phyloP scores from a whole-genome alignment of 148 eudicot genomes.

The Cornus florida region DNA sequence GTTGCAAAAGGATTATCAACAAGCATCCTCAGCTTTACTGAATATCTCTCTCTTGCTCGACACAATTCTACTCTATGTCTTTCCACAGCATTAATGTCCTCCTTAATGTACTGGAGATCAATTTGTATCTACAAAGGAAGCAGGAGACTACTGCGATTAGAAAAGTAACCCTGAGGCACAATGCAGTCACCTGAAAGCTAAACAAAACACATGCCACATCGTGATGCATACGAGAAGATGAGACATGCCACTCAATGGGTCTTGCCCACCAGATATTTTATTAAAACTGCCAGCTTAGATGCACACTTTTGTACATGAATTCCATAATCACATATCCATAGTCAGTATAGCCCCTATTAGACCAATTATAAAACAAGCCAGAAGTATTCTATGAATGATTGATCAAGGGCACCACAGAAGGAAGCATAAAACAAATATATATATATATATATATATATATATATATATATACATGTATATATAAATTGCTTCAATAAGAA shows the following conservation, averaged over 20 bases:
- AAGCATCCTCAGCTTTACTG: slow-evolving; percentile 46
- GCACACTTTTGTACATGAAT: not conserved
- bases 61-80: slow-evolving; percentile 48
- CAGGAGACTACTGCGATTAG: not conserved
- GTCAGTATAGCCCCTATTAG: not conserved
- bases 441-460: no score
- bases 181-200: not conserved
- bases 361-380: not conserved
- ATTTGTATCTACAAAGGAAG: slow-evolving; percentile 54
- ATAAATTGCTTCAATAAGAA: no score
- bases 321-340: not conserved
- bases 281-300: not conserved
- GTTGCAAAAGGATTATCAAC: slow-evolving; percentile 38
- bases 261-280: not conserved
- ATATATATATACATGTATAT: no score
- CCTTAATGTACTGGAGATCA: slow-evolving; percentile 76
- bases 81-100: slow-evolving; percentile 72
- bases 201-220: not conserved
- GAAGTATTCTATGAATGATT: not conserved
- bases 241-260: not conserved
- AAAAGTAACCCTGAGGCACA: not conserved
- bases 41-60: slow-evolving; percentile 42
- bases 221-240: not conserved
- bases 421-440: not conserved
- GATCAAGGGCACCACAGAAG: not conserved